A percentile compares a stretch with the other conserved stretches of the same genome.
Evolutionary conservation across 768 basidiomycete species (phyloP).

Genomic region (Tylopilus sp.): DNA sequence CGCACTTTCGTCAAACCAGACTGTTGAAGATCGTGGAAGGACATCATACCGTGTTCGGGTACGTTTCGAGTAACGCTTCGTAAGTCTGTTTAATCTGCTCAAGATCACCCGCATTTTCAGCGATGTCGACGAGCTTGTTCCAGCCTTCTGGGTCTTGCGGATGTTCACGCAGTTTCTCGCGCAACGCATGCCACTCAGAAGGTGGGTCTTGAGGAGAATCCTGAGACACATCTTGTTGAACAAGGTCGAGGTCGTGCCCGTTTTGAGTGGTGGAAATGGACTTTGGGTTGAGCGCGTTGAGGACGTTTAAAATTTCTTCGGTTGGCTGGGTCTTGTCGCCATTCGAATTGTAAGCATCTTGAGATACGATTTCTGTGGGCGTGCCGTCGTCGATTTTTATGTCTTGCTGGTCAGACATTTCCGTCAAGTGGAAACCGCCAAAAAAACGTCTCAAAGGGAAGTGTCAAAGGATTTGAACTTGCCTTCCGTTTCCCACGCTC

Average conservation of each 20-base stretch:
- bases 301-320: constrained; percentile 36
- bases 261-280: constrained; percentile 26
- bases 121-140: constrained; percentile 72
- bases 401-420: constrained; percentile 38
- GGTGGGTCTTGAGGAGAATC: constrained; percentile 34
- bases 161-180: constrained; percentile 57
- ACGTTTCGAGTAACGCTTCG: constrained; percentile 76
- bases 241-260: constrained; percentile 22
- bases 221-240: constrained; percentile 23
- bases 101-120: constrained; percentile 74
- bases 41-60: constrained; percentile 86
- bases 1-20: constrained; percentile 22
- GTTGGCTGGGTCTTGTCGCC: constrained; percentile 34
- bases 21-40: constrained; percentile 23
- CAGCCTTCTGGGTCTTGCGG: constrained; percentile 77
- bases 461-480: constrained; percentile 3
- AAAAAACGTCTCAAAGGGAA: constrained; percentile 29
- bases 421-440: constrained; percentile 26
- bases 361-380: constrained; percentile 23
- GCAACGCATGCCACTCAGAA: constrained; percentile 67
- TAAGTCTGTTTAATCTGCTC: constrained; percentile 79
- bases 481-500: constrained; percentile 30
- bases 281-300: constrained; percentile 34
- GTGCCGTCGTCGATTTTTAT: constrained; percentile 23
- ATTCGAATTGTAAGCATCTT: constrained; percentile 26